These are phyloP conservation scores for Fraxinus nigra DNA, from an alignment of 305 asterid genomes.

Conservation along the genomic window DNA sequence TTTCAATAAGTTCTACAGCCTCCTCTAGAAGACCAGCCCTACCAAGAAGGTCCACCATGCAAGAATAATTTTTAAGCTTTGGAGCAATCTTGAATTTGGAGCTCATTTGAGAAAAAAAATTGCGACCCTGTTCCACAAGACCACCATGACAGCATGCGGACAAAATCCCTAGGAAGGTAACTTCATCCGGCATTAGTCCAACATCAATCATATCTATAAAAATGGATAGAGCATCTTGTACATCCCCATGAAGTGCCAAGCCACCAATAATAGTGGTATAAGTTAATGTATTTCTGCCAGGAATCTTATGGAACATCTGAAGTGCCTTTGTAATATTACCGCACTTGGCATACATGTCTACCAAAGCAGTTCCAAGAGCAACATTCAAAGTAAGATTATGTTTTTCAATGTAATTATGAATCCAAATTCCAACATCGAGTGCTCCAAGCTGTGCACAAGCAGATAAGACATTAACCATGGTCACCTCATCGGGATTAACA, in stretches of 20 bases:
- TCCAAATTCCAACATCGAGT: constrained; percentile 74
- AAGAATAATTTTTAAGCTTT: constrained; percentile 52
- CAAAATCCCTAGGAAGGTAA: constrained; percentile 58
- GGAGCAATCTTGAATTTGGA: constrained; percentile 44
- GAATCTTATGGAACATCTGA: constrained; percentile 59
- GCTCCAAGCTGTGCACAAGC: constrained; percentile 73
- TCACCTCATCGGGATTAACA: constrained; percentile 63
- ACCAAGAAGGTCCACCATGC: constrained; percentile 73
- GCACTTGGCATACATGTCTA: constrained; percentile 83
- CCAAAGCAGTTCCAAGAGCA: constrained; percentile 69
- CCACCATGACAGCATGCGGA: constrained; percentile 83
- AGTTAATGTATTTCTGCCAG: constrained; percentile 56
- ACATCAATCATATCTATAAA: constrained; percentile 50
- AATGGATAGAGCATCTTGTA: constrained; percentile 52
- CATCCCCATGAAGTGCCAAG: constrained; percentile 65
- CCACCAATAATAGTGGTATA: constrained; percentile 68
- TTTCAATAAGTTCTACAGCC: constrained; percentile 51
- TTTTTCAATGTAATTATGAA: constrained; percentile 59
- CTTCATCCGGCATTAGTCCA: constrained; percentile 58
- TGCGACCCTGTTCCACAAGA: constrained; percentile 56
- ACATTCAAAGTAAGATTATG: constrained; percentile 52
- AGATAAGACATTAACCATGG: constrained; percentile 69
- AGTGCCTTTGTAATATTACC: constrained; percentile 56
- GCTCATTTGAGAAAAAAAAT: constrained; percentile 50
- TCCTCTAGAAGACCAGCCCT: constrained; percentile 59